Evolutionary conservation across 169 alveolate species (phyloP).

Genomic region (Cryptosporidium sp.): DNA sequence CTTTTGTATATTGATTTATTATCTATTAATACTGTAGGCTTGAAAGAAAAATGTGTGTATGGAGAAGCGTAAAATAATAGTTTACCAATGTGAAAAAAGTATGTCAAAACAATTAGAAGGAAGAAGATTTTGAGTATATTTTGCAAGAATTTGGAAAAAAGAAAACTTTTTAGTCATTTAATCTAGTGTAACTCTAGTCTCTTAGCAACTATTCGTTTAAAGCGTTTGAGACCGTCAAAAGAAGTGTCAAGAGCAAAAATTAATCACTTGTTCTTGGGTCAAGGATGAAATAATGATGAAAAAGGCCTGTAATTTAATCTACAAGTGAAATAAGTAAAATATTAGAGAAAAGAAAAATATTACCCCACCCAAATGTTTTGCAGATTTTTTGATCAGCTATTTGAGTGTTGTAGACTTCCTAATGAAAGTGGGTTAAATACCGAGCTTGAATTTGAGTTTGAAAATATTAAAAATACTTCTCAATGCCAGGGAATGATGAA

Average conservation of each 20-base stretch:
- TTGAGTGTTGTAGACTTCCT: constrained; percentile 5
- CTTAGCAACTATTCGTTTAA: background rate
- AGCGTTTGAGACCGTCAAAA: background rate
- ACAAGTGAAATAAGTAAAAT: background rate
- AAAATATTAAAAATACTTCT: background rate
- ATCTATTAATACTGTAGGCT: background rate
- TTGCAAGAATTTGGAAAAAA: background rate
- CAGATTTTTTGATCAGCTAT: background rate
- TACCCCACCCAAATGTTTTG: constrained; percentile 3
- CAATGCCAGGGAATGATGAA: background rate
- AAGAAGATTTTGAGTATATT: background rate
- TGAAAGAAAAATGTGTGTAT: background rate
- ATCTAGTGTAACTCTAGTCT: background rate
- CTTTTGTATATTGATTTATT: background rate
- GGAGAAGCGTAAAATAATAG: background rate
- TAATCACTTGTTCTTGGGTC: background rate
- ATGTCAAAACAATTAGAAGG: background rate
- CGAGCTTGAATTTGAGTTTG: background rate
- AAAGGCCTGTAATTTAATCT: background rate
- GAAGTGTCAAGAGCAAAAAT: background rate
- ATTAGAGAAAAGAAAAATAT: background rate
- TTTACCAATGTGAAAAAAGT: background rate
- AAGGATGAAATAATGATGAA: background rate
- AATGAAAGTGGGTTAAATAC: background rate
- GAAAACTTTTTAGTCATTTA: background rate